These are phyloP conservation scores for Aspergillus glaucus DNA, from an alignment of 2,329 filamentous ascomycete species.

Conservation along the genomic window DNA sequence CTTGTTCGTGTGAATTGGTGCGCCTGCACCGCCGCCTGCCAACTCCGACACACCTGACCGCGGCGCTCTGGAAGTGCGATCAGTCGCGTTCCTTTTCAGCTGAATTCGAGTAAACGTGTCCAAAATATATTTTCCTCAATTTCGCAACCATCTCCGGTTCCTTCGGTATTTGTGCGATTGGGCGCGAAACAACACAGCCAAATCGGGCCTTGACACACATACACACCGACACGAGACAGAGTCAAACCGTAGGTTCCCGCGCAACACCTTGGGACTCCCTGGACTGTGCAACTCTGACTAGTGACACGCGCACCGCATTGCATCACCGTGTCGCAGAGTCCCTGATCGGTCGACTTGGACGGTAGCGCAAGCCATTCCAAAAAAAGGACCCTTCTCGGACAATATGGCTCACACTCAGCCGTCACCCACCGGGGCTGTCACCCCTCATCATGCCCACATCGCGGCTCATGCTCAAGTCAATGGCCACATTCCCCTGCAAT, in stretches of 20 bases:
- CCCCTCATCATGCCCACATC: constrained; percentile 50
- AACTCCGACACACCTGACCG: too few relatives aligned
- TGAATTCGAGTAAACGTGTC: too few relatives aligned
- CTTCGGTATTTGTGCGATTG: too few relatives aligned
- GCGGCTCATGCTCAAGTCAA: constrained; percentile 28
- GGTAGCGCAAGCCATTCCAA: constrained; percentile 9
- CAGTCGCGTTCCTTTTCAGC: too few relatives aligned
- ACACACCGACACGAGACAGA: not conserved
- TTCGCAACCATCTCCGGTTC: too few relatives aligned
- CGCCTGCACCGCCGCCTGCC: not conserved
- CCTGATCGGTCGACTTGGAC: not conserved
- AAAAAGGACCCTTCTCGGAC: not conserved
- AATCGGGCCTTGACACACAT: not conserved
- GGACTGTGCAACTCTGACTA: constrained; percentile 11
- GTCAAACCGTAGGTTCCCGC: not conserved
- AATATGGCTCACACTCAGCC: constrained; percentile 71
- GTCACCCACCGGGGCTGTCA: constrained; percentile 70
- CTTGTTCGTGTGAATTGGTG: not conserved
- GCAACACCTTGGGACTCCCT: not conserved
- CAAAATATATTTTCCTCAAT: too few relatives aligned
- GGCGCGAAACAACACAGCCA: too few relatives aligned
- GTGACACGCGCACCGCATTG: constrained; percentile 19
- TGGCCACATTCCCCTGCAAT: constrained; percentile 53
- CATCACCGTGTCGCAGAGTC: constrained; percentile 28
- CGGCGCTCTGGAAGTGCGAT: too few relatives aligned